Base-by-base conservation (phyloP, 2,329 filamentous ascomycete genomes). In the Curvularia sp. region DNA sequence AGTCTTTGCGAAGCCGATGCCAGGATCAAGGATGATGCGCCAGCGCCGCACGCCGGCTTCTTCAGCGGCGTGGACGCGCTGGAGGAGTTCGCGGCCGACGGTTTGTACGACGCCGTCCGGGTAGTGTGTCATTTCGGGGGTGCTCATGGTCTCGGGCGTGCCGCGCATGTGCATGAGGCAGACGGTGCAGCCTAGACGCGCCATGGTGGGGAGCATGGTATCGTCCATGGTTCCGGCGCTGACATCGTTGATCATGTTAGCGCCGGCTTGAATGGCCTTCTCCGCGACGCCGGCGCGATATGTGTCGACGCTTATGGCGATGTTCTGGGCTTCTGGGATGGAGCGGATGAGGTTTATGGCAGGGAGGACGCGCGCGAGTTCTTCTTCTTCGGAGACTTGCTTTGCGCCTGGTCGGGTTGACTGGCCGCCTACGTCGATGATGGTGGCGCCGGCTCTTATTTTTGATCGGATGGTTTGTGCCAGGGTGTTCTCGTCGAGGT, bases 161-260 rank as follows among this genome's bases (percentile, higher is more conserved):
- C 93, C 93, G 68, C 93, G 91, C 91, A 95, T 97, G 80, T 97
- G 93, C 92, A 96, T 96, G 51, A 97, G 83, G 63, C 88, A 83
- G 31, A 97, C 88, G 2, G 93, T 92, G 68, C 89, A 92, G 35
- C 91, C 89, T 0, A 95, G 84, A 4, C 84, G 82, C 0, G 91
- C 94, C 62, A 94, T 89, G 0, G 91, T 93, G 13, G 87, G 70
- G 0, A 99, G 85, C 93, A 99, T 98, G 0, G 85, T 83, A 0
- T 86, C 80, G 74, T 98, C 95, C 50, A 97, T 82, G 4, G 82
- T 74, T 3, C 95, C 95, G 1, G 89, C 92, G 0, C 92, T 96
- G 35, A 99, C 88, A 76, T 99, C 95, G 79, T 99, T 99, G 79
- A 99, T 87, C 62, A 99, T 90, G 74, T 97, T 89, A 6, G 93